Conservation (phyloP, 2,329 filamentous ascomycete genomes). For the Curvularia verruculosa region DNA sequence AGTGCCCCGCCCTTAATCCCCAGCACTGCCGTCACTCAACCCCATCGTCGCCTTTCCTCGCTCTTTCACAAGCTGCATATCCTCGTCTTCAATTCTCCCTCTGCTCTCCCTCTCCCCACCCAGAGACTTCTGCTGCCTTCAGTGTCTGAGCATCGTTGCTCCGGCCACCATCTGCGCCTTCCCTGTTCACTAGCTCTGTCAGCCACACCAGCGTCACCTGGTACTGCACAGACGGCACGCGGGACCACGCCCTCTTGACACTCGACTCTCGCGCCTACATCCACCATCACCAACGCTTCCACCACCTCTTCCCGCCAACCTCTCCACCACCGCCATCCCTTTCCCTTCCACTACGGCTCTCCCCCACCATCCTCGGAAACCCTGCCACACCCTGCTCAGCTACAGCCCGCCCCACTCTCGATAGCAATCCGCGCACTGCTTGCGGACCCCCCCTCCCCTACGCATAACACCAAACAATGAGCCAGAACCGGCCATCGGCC, state of each 20-base stretch:
- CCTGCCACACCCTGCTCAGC: slow-evolving; percentile 55
- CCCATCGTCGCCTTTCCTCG: slow-evolving; percentile 31
- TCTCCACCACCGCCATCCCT: not conserved
- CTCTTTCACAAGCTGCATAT: slow-evolving; percentile 23
- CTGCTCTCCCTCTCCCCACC: slow-evolving; percentile 3
- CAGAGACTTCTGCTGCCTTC: slow-evolving; percentile 1
- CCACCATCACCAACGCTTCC: not conserved
- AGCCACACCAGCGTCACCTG: slow-evolving; percentile 31
- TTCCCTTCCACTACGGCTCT: slow-evolving; percentile 61
- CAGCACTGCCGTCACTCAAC: slow-evolving; percentile 33
- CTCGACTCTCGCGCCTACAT: slow-evolving; percentile 26
- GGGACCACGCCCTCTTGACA: slow-evolving; percentile 30
- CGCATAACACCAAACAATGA: slow-evolving; percentile 65
- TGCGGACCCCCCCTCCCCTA: slow-evolving; percentile 34
- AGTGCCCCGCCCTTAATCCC: slow-evolving; percentile 30
- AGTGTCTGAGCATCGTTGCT: slow-evolving; percentile 22
- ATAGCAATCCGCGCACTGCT: slow-evolving; percentile 47
- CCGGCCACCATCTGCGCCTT: slow-evolving; percentile 26
- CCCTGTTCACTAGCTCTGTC: slow-evolving; percentile 24
- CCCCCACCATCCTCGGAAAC: slow-evolving; percentile 44
- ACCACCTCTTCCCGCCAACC: not conserved
- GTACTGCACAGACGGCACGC: slow-evolving; percentile 29
- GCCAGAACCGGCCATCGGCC: slow-evolving; percentile 87
- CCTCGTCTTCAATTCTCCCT: slow-evolving; percentile 33
- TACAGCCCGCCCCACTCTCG: slow-evolving; percentile 50